These are phyloP conservation scores for Fagus crenata DNA, from an alignment of 306 rosid species.

Conservation along the genomic window DNA sequence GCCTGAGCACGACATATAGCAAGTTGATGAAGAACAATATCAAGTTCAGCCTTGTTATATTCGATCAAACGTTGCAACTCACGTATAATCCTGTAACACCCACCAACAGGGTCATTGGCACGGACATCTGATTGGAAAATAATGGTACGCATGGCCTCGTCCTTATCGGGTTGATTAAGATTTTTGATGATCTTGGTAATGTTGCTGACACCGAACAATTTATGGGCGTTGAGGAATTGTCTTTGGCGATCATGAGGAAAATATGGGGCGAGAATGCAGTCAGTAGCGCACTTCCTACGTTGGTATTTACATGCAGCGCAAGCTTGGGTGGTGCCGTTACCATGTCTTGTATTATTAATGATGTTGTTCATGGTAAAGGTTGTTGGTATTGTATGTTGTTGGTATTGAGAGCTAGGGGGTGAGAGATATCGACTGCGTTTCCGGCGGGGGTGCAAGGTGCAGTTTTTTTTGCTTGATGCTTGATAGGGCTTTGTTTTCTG, in stretches of 20 bases:
- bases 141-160: conserved; percentile 55
- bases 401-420: conserved; percentile 16
- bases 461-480: conserved; percentile 20
- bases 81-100: conserved; percentile 41
- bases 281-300: conserved; percentile 69
- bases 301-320: conserved; percentile 88
- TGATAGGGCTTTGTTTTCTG: conserved; percentile 29
- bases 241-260: conserved; percentile 68
- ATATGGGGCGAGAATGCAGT: conserved; percentile 77
- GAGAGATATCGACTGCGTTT: conserved; percentile 69
- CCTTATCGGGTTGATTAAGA: conserved; percentile 28
- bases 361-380: conserved; percentile 1
- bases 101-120: conserved; percentile 69
- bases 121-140: conserved; percentile 66
- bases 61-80: conserved; percentile 46
- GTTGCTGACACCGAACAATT: conserved; percentile 74
- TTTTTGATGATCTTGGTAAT: conserved; percentile 50
- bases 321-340: conserved; percentile 60
- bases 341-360: conserved; percentile 22
- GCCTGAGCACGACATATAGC: conserved; percentile 45
- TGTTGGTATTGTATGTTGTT: not conserved
- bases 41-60: conserved; percentile 37
- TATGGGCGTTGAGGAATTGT: conserved; percentile 70
- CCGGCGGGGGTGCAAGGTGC: conserved; percentile 61
- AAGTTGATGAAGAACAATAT: conserved; percentile 54